Conservation (phyloP, 2,329 filamentous ascomycete genomes). For the Trichophyton schoenleinii region DNA sequence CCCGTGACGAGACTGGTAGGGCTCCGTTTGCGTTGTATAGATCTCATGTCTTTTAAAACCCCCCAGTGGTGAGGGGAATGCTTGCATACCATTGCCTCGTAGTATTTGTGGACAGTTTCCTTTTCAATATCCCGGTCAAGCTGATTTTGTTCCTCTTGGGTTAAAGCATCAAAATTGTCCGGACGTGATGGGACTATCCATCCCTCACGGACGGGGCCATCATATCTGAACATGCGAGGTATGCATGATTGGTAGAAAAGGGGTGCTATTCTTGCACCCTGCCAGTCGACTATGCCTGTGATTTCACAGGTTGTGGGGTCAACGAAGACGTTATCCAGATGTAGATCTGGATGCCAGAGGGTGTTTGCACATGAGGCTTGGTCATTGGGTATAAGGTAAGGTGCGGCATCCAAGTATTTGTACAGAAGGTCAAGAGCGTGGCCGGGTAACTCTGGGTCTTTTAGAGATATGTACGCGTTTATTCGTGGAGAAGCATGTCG, state of each 20-base stretch:
- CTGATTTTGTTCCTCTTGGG: constrained; percentile 17
- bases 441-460: constrained; percentile 15
- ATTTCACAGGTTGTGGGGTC: constrained; percentile 19
- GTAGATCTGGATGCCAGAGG: constrained; percentile 14
- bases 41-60: constrained; percentile 15
- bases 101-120: constrained; percentile 25
- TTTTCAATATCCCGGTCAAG: constrained; percentile 22
- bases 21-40: constrained; percentile 17
- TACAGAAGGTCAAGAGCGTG: constrained; percentile 17
- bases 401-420: constrained; percentile 15
- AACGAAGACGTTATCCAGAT: constrained; percentile 23
- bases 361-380: neutral
- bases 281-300: constrained; percentile 24
- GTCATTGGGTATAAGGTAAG: neutral
- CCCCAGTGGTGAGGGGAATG: constrained; percentile 21
- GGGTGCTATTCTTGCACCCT: constrained; percentile 17
- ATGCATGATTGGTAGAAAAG: constrained; percentile 21
- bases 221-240: constrained; percentile 21
- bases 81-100: constrained; percentile 22
- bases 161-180: constrained; percentile 19
- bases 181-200: constrained; percentile 22
- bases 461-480: constrained; percentile 18
- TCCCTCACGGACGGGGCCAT: constrained; percentile 19
- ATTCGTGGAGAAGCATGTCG: constrained; percentile 16
- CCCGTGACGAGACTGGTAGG: constrained; percentile 22